Percentiles rank a stretch among this genome's conserved stretches.
Evolutionary conservation across 805 yeast genomes (phyloP).

Genomic region (Scheffersomyces coipomensis): DNA sequence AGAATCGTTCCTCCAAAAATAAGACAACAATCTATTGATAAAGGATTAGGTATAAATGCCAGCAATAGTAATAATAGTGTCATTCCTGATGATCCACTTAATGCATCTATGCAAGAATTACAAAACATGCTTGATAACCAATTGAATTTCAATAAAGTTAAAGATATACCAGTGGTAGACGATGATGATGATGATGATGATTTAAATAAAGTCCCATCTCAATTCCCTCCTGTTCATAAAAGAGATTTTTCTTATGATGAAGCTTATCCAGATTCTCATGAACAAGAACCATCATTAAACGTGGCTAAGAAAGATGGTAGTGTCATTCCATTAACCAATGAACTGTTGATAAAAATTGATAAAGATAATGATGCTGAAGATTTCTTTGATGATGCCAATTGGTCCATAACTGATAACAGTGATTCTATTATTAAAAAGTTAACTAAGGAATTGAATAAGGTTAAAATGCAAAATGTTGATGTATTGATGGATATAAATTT

Average conservation of each 20-base stretch:
- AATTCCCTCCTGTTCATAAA: background rate
- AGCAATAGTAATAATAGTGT: too few species aligned
- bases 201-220: slow-evolving; percentile 3
- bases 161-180: background rate
- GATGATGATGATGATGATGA: background rate
- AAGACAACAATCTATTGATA: slow-evolving; percentile 1
- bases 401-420: slow-evolving; percentile 70
- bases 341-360: slow-evolving; percentile 14
- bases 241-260: slow-evolving; percentile 11
- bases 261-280: slow-evolving; percentile 7
- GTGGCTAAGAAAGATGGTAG: slow-evolving; percentile 8
- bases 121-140: slow-evolving; percentile 38
- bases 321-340: background rate
- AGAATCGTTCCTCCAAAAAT: background rate
- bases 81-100: slow-evolving; percentile 13
- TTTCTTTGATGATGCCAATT: slow-evolving; percentile 71
- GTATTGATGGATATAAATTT: slow-evolving; percentile 38
- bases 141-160: slow-evolving; percentile 9
- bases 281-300: slow-evolving; percentile 12
- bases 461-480: slow-evolving; percentile 63
- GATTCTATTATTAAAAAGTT: slow-evolving; percentile 57
- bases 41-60: slow-evolving; percentile 6
- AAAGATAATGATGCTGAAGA: slow-evolving; percentile 55
- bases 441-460: slow-evolving; percentile 53
- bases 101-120: slow-evolving; percentile 38